Percentiles rank a stretch among this genome's conserved stretches.
Conservation (phyloP, 768 basidiomycete species). For the Tricholoma bakamatsutake region DNA sequence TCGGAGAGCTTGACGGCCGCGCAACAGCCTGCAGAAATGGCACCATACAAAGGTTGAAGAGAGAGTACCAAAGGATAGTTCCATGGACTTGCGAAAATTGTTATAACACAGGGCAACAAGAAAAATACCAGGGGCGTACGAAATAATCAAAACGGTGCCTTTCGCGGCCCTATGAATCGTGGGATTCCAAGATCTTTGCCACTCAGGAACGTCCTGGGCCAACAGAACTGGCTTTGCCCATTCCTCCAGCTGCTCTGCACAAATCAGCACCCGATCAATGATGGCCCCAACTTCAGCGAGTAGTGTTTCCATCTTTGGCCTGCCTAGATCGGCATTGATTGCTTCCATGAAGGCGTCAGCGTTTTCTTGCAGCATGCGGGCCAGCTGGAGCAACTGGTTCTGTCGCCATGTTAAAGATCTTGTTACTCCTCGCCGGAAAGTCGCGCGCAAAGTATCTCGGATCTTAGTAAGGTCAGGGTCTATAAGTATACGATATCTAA, state of each 20-base stretch:
- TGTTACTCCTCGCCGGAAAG: constrained; percentile 47
- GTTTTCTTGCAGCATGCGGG: constrained; percentile 60
- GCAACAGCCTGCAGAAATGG: constrained; percentile 72
- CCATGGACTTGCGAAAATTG: constrained; percentile 50
- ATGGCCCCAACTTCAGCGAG: constrained; percentile 39
- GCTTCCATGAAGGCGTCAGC: constrained; percentile 44
- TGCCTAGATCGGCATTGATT: constrained; percentile 41
- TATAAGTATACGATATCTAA: neutral
- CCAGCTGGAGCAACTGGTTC: constrained; percentile 59
- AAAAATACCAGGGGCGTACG: constrained; percentile 34
- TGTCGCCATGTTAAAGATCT: constrained; percentile 55
- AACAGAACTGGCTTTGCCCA: constrained; percentile 49
- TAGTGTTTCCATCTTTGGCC: constrained; percentile 37
- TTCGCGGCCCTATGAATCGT: constrained; percentile 51
- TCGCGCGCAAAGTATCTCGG: constrained; percentile 29
- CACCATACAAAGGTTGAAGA: constrained; percentile 58
- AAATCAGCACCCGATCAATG: constrained; percentile 36
- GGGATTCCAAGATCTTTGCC: constrained; percentile 47
- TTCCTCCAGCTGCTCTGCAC: constrained; percentile 44
- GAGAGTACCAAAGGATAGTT: constrained; percentile 57
- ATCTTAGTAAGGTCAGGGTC: constrained; percentile 18
- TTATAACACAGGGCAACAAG: neutral
- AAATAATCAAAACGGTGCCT: constrained; percentile 55
- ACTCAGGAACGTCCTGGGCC: constrained; percentile 32
- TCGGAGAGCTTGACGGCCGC: constrained; percentile 67